Percentiles rank a stretch among this genome's conserved stretches.
These are phyloP conservation scores for Termitomyces sp. DNA, from an alignment of 768 basidiomycete genomes.

Conservation along the genomic window DNA sequence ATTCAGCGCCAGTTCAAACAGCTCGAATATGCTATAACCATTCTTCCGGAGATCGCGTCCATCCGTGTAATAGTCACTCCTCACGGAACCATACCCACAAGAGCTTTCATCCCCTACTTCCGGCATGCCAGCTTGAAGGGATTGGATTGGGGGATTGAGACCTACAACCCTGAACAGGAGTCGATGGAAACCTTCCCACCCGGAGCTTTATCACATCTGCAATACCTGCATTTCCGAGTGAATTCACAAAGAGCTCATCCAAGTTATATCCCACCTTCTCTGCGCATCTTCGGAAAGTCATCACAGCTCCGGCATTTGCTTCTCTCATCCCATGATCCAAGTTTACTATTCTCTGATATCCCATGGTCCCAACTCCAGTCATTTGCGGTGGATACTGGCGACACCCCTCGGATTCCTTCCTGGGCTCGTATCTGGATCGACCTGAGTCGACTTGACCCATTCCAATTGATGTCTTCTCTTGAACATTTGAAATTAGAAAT, in stretches of 20 bases:
- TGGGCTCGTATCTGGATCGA: neutral
- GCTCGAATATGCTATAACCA: neutral
- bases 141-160: neutral
- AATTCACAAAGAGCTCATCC: too few species aligned
- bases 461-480: neutral
- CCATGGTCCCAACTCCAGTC: neutral
- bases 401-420: too few species aligned
- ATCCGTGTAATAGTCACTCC: neutral
- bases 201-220: neutral
- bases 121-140: neutral
- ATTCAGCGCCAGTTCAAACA: too few species aligned
- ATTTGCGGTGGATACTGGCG: neutral
- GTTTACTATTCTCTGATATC: neutral
- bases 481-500: neutral
- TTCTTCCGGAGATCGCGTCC: neutral
- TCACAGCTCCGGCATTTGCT: neutral
- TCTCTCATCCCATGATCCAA: neutral
- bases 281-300: neutral
- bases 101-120: slow-evolving; percentile 37
- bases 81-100: neutral
- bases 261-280: neutral
- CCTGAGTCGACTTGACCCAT: neutral
- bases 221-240: neutral
- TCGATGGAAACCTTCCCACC: neutral
- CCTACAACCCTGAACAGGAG: neutral